Evolutionary conservation across 2,329 filamentous ascomycete species (phyloP).

Genomic region (Helotiales sp.): DNA sequence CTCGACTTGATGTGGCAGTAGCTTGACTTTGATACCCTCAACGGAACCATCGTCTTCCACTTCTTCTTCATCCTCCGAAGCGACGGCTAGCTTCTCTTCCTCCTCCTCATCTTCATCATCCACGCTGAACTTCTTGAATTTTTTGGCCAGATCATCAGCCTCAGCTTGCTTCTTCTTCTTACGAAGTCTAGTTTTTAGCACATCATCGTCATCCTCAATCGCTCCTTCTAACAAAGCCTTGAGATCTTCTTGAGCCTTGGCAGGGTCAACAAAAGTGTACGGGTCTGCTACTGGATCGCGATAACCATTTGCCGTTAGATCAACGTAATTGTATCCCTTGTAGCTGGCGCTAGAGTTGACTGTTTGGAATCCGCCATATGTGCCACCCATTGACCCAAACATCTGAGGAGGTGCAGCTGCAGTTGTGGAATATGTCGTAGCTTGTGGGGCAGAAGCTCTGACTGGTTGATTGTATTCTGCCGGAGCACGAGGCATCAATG

Average conservation of each 20-base stretch:
- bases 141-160: constrained; percentile 32
- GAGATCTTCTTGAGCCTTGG: constrained; percentile 72
- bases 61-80: constrained; percentile 47
- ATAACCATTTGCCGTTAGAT: constrained; percentile 31
- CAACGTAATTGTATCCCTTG: constrained; percentile 31
- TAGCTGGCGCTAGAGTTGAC: constrained; percentile 22
- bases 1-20: constrained; percentile 91
- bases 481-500: constrained; percentile 30
- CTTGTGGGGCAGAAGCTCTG: constrained; percentile 24
- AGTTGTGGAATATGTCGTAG: constrained; percentile 31
- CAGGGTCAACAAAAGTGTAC: constrained; percentile 52
- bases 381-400: constrained; percentile 34
- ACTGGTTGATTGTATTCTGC: constrained; percentile 25
- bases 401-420: constrained; percentile 26
- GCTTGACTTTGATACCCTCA: constrained; percentile 80
- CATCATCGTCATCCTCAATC: constrained; percentile 66
- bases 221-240: constrained; percentile 82
- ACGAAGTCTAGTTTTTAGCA: constrained; percentile 37
- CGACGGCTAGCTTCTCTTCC: constrained; percentile 37
- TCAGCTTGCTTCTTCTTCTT: constrained; percentile 40
- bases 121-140: constrained; percentile 43
- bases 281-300: constrained; percentile 26
- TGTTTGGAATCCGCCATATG: constrained; percentile 30
- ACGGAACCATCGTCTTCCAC: constrained; percentile 63
- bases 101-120: constrained; percentile 35